Evolutionary conservation across 306 rosid genomes (phyloP).

Genomic region (Ochetophila trinervis): DNA sequence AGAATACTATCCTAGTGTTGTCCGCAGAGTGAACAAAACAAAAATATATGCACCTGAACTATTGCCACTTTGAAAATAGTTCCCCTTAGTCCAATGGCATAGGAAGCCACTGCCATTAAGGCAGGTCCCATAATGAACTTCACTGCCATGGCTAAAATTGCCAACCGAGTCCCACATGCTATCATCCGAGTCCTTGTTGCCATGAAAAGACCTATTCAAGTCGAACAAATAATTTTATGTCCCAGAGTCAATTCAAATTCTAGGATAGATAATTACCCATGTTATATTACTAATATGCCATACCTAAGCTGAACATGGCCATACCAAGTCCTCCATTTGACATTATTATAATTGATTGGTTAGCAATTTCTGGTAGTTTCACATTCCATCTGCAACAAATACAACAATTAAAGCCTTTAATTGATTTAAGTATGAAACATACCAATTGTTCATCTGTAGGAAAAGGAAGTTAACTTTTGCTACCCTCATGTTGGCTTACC

Average conservation of each 20-base stretch:
- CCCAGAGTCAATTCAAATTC: background rate
- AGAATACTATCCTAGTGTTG: background rate
- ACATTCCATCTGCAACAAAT: constrained; percentile 69
- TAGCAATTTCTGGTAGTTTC: constrained; percentile 64
- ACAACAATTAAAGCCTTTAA: background rate
- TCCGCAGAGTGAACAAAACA: background rate
- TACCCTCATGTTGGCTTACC: constrained; percentile 30
- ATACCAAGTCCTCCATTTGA: constrained; percentile 89
- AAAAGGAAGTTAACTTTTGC: background rate
- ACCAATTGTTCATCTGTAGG: background rate
- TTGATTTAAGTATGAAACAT: background rate
- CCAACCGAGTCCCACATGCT: constrained; percentile 64
- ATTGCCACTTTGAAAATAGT: constrained; percentile 63
- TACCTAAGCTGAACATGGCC: constrained; percentile 99
- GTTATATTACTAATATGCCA: constrained; percentile 8
- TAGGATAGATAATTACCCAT: background rate
- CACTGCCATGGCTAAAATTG: constrained; percentile 62
- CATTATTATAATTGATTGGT: constrained; percentile 55
- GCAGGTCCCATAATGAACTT: constrained; percentile 82
- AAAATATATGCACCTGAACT: constrained; percentile 51
- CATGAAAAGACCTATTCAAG: constrained; percentile 60
- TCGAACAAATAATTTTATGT: background rate
- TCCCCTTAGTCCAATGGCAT: constrained; percentile 57
- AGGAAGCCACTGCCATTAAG: constrained; percentile 69
- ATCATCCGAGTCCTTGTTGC: constrained; percentile 66